Base-by-base conservation (phyloP, 148 eudicot genomes). In the Camellia lanceoleosa region DNA sequence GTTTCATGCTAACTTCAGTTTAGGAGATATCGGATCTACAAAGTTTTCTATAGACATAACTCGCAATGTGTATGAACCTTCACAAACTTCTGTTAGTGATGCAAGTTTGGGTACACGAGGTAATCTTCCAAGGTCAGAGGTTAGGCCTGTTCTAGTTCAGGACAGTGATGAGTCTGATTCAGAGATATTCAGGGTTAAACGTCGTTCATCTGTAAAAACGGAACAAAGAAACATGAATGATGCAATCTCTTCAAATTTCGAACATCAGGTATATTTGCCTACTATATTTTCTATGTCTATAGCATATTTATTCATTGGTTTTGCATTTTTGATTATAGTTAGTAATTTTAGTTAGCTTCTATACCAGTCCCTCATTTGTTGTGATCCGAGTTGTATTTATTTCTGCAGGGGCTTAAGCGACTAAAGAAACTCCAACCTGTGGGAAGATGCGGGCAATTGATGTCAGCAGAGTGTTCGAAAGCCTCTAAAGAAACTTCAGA, bases 91-190 rank as follows among this genome's bases (percentile, higher is more conserved):
- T 63, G 59, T 68, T 62, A 51, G 43, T 60, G 81, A 82, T 79
- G 86, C 72, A 70, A 80, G 83, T 84, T 71, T 78, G 55, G 72
- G 86, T 81, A 81, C 79, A 66, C 84, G 80, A 52, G 82, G 70
- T 63, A 68, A 65, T 75, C 77, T 43, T 83, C 85, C 68, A 30
- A 78, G 18, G 42, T 54, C 73, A 71, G 90, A 84, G 84, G 78
- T 62, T 76, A 65, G 61, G 66, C 72, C 84, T 74, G 79, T 75
- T 52, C 74, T 80, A 61, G 82, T 81, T 83, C 86, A 89, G 65
- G 88, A 87, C 20, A 87, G 90, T 62, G 97, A 94, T 79, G 97
- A 92, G 80, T 94, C 97, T 77, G 98, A 97, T 88, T 89, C 95
- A 15, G 95, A 90, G 87, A 89, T 90, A 77, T 97, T 97, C 81